Evolutionary conservation across 2,329 filamentous ascomycete genomes (phyloP).

Genomic region (Fusarium albidum): DNA sequence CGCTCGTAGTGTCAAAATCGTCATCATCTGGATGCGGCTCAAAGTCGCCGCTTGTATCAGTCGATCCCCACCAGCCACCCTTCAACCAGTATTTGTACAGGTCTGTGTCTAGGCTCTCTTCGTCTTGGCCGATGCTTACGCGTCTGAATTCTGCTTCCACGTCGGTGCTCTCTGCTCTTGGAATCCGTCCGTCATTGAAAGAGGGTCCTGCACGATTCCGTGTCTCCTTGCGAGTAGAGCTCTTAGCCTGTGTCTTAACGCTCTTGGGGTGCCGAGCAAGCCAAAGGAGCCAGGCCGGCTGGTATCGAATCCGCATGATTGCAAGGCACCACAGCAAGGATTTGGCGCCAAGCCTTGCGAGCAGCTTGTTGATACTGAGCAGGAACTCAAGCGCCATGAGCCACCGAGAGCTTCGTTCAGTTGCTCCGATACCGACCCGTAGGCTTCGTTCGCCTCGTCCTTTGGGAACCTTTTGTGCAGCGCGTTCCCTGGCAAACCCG

Average conservation of each 20-base stretch:
- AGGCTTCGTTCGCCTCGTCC: slow-evolving; percentile 55
- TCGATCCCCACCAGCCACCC: slow-evolving; percentile 85
- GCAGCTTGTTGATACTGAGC: slow-evolving; percentile 68
- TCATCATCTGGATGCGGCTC: slow-evolving; percentile 61
- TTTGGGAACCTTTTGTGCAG: slow-evolving; percentile 64
- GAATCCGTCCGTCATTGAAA: slow-evolving; percentile 57
- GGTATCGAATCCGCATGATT: slow-evolving; percentile 51
- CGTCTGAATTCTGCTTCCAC: slow-evolving; percentile 82
- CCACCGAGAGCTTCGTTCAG: slow-evolving; percentile 82
- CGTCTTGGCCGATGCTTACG: slow-evolving; percentile 56
- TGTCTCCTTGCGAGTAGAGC: slow-evolving; percentile 18
- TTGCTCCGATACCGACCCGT: slow-evolving; percentile 76
- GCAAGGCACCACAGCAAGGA: slow-evolving; percentile 63
- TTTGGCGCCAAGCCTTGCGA: slow-evolving; percentile 45
- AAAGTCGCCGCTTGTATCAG: slow-evolving; percentile 85
- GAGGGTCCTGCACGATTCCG: slow-evolving; percentile 11
- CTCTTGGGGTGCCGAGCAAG: slow-evolving; percentile 55
- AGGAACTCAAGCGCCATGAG: slow-evolving; percentile 79
- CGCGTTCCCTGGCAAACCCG: slow-evolving; percentile 76
- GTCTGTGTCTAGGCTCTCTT: slow-evolving; percentile 74
- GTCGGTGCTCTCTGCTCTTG: slow-evolving; percentile 73
- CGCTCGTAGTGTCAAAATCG: slow-evolving; percentile 79
- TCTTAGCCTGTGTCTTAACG: slow-evolving; percentile 30
- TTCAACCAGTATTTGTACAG: slow-evolving; percentile 86
- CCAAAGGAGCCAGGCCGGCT: slow-evolving; percentile 63